Conservation (phyloP, 2,329 filamentous ascomycete species). For the Apiospora malaysiana region DNA sequence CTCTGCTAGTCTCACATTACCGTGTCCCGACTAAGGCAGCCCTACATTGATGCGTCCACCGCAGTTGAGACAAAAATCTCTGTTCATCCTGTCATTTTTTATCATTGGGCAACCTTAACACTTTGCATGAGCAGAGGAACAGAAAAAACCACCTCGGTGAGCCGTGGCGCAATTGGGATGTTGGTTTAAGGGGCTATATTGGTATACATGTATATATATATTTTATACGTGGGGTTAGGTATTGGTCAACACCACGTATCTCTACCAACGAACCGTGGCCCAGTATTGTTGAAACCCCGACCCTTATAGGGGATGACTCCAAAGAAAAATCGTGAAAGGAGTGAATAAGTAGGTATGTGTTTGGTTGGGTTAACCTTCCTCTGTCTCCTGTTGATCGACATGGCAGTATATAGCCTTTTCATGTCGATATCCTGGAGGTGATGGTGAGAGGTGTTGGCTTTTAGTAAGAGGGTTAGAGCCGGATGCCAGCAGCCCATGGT, state of each 20-base stretch:
- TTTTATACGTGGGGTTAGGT: background rate
- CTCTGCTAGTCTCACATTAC: background rate
- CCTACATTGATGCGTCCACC: background rate
- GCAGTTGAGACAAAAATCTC: too few relatives aligned
- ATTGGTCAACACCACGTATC: background rate
- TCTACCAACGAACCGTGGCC: background rate
- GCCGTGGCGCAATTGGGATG: background rate
- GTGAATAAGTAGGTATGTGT: background rate
- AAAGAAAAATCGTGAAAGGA: constrained; percentile 12
- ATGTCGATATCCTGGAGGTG: background rate
- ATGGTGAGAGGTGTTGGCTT: background rate
- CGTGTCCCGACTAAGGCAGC: background rate
- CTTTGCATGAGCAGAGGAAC: background rate
- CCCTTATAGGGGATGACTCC: constrained; percentile 3
- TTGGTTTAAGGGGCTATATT: background rate
- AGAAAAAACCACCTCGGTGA: background rate
- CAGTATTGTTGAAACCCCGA: background rate
- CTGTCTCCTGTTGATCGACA: background rate
- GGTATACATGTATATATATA: background rate
- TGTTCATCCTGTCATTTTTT: background rate
- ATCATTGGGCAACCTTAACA: background rate
- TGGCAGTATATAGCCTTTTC: background rate
- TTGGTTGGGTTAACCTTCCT: background rate
- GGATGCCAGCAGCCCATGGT: background rate
- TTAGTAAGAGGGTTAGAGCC: background rate